Conservation (phyloP, 805 yeast genomes). For the Wickerhamiella sergipiensis region DNA sequence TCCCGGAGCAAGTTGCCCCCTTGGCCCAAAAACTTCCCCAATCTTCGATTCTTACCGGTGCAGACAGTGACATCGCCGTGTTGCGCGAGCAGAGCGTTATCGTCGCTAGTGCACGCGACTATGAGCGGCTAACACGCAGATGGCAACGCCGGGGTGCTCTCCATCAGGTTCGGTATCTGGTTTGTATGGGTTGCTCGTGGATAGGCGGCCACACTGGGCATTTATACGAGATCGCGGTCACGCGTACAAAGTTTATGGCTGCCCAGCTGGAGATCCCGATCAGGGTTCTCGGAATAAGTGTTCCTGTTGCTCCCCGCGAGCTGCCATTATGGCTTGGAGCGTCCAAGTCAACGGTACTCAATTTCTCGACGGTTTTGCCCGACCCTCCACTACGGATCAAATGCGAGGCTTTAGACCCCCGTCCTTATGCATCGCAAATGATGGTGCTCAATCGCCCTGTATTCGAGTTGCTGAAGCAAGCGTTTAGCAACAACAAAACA, state of each 20-base stretch:
- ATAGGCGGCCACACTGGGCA: conserved; percentile 50
- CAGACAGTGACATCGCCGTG: background rate
- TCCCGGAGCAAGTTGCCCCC: background rate
- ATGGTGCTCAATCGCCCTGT: conserved; percentile 39
- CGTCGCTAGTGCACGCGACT: conserved; percentile 52
- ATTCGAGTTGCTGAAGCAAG: background rate
- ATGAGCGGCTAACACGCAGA: conserved; percentile 57
- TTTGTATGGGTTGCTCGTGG: conserved; percentile 61
- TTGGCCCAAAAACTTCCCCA: background rate
- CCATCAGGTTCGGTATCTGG: conserved; percentile 50
- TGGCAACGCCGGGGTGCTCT: conserved; percentile 70
- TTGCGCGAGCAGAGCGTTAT: background rate
- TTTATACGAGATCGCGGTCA: conserved; percentile 52
- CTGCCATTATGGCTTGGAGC: conserved; percentile 82
- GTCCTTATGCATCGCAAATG: conserved; percentile 36
- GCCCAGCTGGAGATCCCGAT: conserved; percentile 44
- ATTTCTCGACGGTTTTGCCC: conserved; percentile 55
- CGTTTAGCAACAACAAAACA: background rate
- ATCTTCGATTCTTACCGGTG: background rate
- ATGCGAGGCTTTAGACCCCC: conserved; percentile 20
- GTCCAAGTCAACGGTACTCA: conserved; percentile 42
- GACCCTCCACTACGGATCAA: conserved; percentile 29
- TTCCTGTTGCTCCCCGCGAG: conserved; percentile 61
- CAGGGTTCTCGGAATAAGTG: conserved; percentile 57
- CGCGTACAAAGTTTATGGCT: conserved; percentile 59